These are phyloP conservation scores for Syzygium grande DNA, from an alignment of 345 rosid species.

Conservation along the genomic window DNA sequence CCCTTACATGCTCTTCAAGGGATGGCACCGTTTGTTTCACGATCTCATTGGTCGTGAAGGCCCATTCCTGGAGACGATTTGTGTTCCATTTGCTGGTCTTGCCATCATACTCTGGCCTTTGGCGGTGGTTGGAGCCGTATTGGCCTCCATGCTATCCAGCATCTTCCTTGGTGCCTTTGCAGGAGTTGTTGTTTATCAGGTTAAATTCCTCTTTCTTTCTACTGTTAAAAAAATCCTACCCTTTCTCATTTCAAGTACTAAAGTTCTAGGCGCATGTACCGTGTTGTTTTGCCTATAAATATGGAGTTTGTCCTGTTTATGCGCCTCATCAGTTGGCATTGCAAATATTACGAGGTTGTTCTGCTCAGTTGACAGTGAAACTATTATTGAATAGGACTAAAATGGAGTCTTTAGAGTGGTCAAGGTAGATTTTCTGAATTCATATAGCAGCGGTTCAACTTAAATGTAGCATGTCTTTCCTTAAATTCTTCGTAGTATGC, in stretches of 20 bases:
- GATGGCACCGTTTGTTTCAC: conserved; percentile 88
- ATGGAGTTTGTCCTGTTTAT: not conserved
- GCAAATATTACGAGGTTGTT: not conserved
- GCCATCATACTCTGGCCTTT: conserved; percentile 90
- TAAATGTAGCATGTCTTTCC: not conserved
- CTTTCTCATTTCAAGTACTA: not conserved
- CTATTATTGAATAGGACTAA: not conserved
- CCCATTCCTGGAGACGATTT: conserved; percentile 94
- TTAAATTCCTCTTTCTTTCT: conserved; percentile 5
- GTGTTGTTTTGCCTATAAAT: not conserved
- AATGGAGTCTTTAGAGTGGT: not conserved
- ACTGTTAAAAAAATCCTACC: not conserved
- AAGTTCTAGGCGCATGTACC: not conserved
- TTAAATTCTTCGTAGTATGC: not conserved
- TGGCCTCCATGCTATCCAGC: conserved; percentile 67
- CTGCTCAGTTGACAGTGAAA: not conserved
- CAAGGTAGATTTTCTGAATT: not conserved
- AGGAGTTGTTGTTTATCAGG: conserved; percentile 76
- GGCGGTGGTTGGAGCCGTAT: conserved; percentile 82
- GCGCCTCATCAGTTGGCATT: not conserved
- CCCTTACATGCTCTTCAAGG: conserved; percentile 89
- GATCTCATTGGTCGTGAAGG: conserved; percentile 96
- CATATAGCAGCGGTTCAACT: not conserved
- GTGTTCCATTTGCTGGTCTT: conserved; percentile 97
- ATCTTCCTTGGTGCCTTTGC: conserved; percentile 89